A percentile compares a stretch with the other conserved stretches of the same genome.
Evolutionary conservation across 495 filamentous ascomycete species (phyloP).

Genomic region (Pseudoneurospora amorphoporcata): DNA sequence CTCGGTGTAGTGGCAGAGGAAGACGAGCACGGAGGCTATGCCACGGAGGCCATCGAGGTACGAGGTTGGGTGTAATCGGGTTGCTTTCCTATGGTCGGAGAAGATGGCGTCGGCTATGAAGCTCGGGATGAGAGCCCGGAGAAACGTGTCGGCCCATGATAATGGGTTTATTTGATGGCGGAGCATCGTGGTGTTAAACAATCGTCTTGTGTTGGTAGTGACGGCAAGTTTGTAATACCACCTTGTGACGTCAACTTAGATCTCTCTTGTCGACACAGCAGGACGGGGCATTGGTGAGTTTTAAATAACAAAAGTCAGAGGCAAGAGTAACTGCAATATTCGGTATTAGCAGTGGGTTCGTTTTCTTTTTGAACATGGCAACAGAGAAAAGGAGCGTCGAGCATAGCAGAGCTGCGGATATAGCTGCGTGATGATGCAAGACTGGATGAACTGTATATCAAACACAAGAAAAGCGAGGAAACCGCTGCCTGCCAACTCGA

Average conservation of each 20-base stretch:
- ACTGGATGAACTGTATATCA: not conserved
- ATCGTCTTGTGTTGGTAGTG: not conserved
- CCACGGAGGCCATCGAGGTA: slow-evolving; percentile 47
- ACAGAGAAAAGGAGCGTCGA: not conserved
- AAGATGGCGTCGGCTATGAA: slow-evolving; percentile 23
- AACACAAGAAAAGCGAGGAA: not conserved
- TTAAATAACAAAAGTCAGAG: not conserved
- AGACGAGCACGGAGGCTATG: slow-evolving; percentile 45
- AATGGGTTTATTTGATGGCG: not conserved
- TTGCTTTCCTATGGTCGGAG: slow-evolving; percentile 19
- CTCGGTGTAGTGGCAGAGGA: slow-evolving; percentile 39
- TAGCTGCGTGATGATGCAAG: not conserved
- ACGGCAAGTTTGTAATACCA: not conserved
- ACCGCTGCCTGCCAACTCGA: not conserved
- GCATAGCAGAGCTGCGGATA: not conserved
- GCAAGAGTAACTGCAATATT: not conserved
- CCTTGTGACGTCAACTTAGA: not conserved
- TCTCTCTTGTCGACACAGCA: not conserved
- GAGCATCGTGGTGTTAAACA: not conserved
- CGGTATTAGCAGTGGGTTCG: not conserved
- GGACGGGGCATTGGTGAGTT: not conserved
- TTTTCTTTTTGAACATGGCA: not conserved
- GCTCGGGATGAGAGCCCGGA: slow-evolving; percentile 20
- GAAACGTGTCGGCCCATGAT: slow-evolving; percentile 3
- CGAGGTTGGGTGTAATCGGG: slow-evolving; percentile 33